Percentiles rank a stretch among this genome's conserved stretches.
Evolutionary conservation across 176 grass and related monocot genomes (phyloP).

Genomic region (Raddia guianensis): DNA sequence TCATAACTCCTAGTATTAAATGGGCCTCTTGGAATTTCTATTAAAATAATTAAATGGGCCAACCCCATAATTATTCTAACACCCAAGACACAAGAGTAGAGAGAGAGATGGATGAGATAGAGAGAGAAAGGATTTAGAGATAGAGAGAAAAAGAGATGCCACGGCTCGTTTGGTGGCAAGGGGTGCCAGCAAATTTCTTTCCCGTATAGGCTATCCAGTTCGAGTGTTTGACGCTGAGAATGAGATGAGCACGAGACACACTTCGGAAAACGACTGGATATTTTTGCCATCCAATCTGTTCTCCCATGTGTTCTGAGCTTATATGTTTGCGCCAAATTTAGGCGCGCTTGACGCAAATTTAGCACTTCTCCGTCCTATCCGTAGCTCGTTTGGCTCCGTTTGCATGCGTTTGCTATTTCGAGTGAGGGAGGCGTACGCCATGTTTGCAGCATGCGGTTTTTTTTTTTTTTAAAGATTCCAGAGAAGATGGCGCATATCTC

Average conservation of each 20-base stretch:
- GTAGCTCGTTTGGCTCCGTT: neutral
- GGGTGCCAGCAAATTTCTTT: too few species aligned
- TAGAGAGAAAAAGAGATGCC: too few species aligned
- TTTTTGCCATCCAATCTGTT: neutral
- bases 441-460: neutral
- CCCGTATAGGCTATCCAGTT: neutral
- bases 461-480: neutral
- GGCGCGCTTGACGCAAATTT: neutral
- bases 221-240: neutral
- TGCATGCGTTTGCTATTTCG: neutral
- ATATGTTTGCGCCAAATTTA: neutral
- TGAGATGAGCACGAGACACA: neutral
- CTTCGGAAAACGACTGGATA: neutral
- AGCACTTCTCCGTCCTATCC: neutral
- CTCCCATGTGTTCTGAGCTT: neutral
- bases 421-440: neutral
- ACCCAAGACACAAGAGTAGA: too few species aligned
- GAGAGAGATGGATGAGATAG: too few species aligned
- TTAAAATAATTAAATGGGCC: too few species aligned
- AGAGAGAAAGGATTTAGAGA: too few species aligned
- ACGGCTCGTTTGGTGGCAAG: too few species aligned
- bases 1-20: too few species aligned
- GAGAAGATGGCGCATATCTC: neutral
- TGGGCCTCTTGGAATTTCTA: too few species aligned
- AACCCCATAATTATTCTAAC: too few species aligned